Evolutionary conservation across 495 filamentous ascomycete genomes (phyloP).

Genomic region (Tuber umbilicatum): DNA sequence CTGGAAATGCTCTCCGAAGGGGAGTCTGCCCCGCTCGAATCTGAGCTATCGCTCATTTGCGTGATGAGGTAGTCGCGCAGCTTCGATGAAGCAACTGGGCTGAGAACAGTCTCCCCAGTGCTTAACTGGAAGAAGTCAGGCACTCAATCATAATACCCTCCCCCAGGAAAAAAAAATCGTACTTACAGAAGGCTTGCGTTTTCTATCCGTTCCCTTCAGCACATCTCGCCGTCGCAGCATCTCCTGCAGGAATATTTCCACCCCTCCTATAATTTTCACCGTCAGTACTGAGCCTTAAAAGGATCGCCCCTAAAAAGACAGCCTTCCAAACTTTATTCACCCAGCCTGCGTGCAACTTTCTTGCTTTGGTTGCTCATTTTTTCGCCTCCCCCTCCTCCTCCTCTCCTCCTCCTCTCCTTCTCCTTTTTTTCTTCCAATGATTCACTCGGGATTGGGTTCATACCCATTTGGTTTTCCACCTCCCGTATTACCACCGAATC

Average conservation of each 20-base stretch:
- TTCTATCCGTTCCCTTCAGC: conserved; percentile 20
- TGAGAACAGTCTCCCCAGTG: conserved; percentile 13
- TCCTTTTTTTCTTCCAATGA: not conserved
- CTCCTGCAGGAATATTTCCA: conserved; percentile 30
- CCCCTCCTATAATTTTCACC: conserved; percentile 10
- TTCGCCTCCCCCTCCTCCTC: not conserved
- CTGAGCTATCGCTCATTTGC: conserved; percentile 24
- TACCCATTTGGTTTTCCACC: conserved; percentile 22
- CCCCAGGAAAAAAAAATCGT: not conserved
- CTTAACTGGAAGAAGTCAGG: conserved; percentile 26
- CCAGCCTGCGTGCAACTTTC: not conserved
- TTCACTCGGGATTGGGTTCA: conserved; percentile 4
- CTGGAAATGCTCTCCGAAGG: conserved; percentile 28
- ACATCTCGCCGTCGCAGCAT: conserved; percentile 27
- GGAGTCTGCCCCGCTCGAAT: conserved; percentile 30
- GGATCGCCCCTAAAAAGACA: not conserved
- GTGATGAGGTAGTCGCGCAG: conserved; percentile 16
- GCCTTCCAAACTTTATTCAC: not conserved
- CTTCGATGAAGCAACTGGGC: conserved; percentile 7
- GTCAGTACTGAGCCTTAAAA: conserved; percentile 13
- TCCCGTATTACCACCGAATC: conserved; percentile 8
- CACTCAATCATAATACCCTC: not conserved
- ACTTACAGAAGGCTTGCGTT: conserved; percentile 36
- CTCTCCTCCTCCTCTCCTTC: not conserved
- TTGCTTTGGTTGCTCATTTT: not conserved